Percentiles rank a stretch among this genome's conserved stretches.
Evolutionary conservation across 2,329 filamentous ascomycete species (phyloP).

Genomic region (Gaeumannomyces tritici): DNA sequence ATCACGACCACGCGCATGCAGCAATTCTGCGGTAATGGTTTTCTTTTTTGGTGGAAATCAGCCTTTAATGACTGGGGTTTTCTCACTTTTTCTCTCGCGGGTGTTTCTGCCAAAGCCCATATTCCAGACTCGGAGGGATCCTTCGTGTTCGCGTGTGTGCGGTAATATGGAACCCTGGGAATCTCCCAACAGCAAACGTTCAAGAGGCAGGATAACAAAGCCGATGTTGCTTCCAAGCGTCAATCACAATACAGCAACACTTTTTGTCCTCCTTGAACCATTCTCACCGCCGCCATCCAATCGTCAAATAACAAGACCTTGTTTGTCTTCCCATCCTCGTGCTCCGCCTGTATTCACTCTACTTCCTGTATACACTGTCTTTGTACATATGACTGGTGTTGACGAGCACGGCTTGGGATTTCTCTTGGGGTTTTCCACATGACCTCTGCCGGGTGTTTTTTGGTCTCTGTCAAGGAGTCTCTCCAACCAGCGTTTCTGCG

Average conservation of each 20-base stretch:
- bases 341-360: not conserved
- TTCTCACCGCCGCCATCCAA: not conserved
- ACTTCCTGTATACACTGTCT: not conserved
- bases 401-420: slow-evolving; percentile 2
- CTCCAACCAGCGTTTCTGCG: slow-evolving; percentile 11
- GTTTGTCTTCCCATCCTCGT: not conserved
- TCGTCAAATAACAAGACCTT: slow-evolving; percentile 2
- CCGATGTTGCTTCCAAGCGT: not conserved
- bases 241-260: not conserved
- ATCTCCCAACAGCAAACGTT: not conserved
- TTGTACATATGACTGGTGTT: slow-evolving; percentile 1
- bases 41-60: slow-evolving; percentile 11
- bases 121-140: not conserved
- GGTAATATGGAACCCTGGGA: not conserved
- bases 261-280: not conserved
- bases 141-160: not conserved
- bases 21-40: slow-evolving; percentile 27
- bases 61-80: slow-evolving; percentile 12
- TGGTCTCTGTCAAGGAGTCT: slow-evolving; percentile 21
- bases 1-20: slow-evolving; percentile 18
- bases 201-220: not conserved
- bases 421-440: slow-evolving; percentile 1
- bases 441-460: slow-evolving; percentile 23
- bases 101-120: not conserved
- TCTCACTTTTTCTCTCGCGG: not conserved